phyloP scores from a whole-genome alignment of 805 yeast genomes.

The Brettanomyces bruxellensis region DNA sequence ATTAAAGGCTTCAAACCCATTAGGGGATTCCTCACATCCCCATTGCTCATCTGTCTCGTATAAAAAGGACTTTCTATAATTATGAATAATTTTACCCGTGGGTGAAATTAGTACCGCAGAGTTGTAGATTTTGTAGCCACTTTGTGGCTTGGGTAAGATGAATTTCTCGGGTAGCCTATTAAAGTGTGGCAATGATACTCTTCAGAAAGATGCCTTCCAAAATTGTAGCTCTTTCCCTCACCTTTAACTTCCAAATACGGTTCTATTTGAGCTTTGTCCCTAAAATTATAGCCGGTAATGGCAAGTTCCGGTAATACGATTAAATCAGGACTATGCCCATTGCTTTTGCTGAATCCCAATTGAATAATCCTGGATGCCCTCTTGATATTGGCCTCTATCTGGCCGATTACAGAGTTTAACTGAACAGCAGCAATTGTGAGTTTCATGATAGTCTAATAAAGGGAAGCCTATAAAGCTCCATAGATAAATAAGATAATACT shows the following conservation, averaged over 20 bases:
- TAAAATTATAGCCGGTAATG: conserved; percentile 74
- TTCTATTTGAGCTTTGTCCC: conserved; percentile 32
- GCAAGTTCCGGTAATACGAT: conserved; percentile 79
- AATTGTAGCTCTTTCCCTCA: conserved; percentile 32
- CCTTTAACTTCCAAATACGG: conserved; percentile 48
- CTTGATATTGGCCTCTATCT: conserved; percentile 41
- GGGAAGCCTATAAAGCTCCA: neutral
- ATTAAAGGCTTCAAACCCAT: conserved; percentile 45
- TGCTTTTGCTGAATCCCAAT: conserved; percentile 11
- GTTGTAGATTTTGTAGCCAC: conserved; percentile 40
- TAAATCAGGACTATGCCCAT: conserved; percentile 39
- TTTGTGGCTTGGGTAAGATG: conserved; percentile 1
- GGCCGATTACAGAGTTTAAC: conserved; percentile 55
- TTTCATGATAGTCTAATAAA: conserved; percentile 25
- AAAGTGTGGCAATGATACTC: conserved; percentile 54
- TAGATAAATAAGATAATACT: neutral
- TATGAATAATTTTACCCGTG: conserved; percentile 46
- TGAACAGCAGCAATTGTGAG: conserved; percentile 60
- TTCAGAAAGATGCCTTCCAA: conserved; percentile 49
- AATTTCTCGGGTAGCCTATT: conserved; percentile 66
- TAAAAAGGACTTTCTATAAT: conserved; percentile 69
- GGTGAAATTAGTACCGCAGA: conserved; percentile 61
- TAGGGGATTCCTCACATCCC: conserved; percentile 68
- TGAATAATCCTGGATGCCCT: conserved; percentile 36
- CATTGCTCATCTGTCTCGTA: conserved; percentile 73